phyloP scores from a whole-genome alignment of 805 yeast genomes.

The Suhomyces pyralidae region DNA sequence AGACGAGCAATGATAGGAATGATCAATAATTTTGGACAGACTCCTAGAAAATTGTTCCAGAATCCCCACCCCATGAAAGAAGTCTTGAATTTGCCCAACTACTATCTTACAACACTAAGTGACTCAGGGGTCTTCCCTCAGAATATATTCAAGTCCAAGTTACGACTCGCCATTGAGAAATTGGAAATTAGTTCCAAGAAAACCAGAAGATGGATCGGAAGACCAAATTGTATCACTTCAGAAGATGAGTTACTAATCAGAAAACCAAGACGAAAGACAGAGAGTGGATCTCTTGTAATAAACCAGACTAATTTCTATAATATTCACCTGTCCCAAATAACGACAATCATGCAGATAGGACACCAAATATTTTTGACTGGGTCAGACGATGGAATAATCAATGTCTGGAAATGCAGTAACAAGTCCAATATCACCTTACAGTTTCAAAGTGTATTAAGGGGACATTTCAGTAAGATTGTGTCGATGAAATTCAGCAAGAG shows the following conservation, averaged over 20 bases:
- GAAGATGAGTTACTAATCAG: constrained; percentile 38
- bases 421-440: constrained; percentile 28
- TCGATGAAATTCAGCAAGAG: constrained; percentile 49
- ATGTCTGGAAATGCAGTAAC: constrained; percentile 50
- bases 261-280: constrained; percentile 20
- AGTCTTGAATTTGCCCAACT: constrained; percentile 32
- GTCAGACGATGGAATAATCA: constrained; percentile 56
- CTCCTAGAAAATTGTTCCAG: constrained; percentile 70
- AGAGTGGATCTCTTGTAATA: constrained; percentile 34
- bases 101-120: constrained; percentile 28
- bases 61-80: constrained; percentile 62
- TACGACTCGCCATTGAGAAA: constrained; percentile 38
- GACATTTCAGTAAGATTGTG: constrained; percentile 50
- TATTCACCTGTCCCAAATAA: constrained; percentile 39
- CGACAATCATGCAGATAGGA: constrained; percentile 40
- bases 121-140: constrained; percentile 34
- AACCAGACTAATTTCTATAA: constrained; percentile 44
- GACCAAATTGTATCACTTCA: constrained; percentile 38
- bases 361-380: constrained; percentile 46
- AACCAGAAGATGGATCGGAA: constrained; percentile 49
- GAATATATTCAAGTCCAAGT: constrained; percentile 42
- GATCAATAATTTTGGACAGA: constrained; percentile 90
- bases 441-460: constrained; percentile 48
- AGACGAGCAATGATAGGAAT: constrained; percentile 75
- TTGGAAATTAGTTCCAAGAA: constrained; percentile 43